phyloP scores from a whole-genome alignment of 2,329 filamentous ascomycete species.

The Colletotrichum orchidophilum region DNA sequence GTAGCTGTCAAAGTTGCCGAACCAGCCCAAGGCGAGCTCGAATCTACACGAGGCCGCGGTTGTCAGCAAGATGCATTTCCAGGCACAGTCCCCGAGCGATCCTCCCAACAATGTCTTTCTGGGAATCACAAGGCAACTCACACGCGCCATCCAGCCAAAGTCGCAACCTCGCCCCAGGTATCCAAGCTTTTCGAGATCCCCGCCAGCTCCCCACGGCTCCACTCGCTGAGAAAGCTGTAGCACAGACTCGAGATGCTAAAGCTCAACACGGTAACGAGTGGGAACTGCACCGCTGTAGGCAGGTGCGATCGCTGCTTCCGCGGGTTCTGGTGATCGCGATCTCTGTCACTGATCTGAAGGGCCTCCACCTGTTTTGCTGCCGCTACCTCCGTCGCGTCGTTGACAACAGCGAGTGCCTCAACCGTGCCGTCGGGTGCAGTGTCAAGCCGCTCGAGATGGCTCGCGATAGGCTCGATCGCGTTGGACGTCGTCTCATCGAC shows the following conservation, averaged over 20 bases:
- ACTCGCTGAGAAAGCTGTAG: slow-evolving; percentile 68
- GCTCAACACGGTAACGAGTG: slow-evolving; percentile 62
- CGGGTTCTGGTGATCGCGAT: slow-evolving; percentile 25
- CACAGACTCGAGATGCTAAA: slow-evolving; percentile 71
- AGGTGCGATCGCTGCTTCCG: slow-evolving; percentile 45
- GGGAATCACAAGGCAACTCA: slow-evolving; percentile 48
- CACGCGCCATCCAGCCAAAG: slow-evolving; percentile 63
- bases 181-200: slow-evolving; percentile 71
- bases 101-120: neutral
- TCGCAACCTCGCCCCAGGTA: slow-evolving; percentile 68
- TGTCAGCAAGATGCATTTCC: slow-evolving; percentile 13
- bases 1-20: slow-evolving; percentile 76
- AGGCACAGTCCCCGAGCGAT: neutral
- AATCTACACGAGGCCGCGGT: slow-evolving; percentile 73
- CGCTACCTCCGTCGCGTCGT: slow-evolving; percentile 26
- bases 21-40: slow-evolving; percentile 79
- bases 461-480: slow-evolving; percentile 33
- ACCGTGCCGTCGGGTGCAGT: slow-evolving; percentile 27
- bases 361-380: slow-evolving; percentile 10
- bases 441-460: slow-evolving; percentile 31
- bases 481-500: slow-evolving; percentile 27
- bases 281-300: slow-evolving; percentile 59
- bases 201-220: slow-evolving; percentile 73
- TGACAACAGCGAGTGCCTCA: slow-evolving; percentile 33
- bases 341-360: slow-evolving; percentile 20